Conservation (phyloP, 1,139 yeast species). For the Zhuliangozyma parablackwelliae region DNA sequence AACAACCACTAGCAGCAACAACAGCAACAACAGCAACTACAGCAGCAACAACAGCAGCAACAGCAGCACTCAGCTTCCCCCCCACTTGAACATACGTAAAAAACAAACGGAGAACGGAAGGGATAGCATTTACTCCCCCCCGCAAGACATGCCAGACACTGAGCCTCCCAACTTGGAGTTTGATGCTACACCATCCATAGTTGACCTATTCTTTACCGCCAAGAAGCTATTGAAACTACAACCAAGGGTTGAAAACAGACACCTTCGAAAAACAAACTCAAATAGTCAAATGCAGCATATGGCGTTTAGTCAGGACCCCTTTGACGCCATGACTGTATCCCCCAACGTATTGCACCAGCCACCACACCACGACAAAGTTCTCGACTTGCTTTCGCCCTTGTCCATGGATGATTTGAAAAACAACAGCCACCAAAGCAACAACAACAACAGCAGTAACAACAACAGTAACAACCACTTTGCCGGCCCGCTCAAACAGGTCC, state of each 20-base stretch:
- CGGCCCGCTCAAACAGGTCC: constrained; percentile 1
- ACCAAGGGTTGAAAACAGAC: constrained; percentile 40
- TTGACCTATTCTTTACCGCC: constrained; percentile 42
- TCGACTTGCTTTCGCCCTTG: constrained; percentile 42
- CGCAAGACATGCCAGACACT: no score
- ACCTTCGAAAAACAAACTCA: constrained; percentile 31
- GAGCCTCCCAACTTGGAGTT: no score
- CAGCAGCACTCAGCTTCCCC: no score
- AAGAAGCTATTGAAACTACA: constrained; percentile 37
- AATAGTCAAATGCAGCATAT: constrained; percentile 19
- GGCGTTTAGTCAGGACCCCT: constrained; percentile 1
- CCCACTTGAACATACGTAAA: no score
- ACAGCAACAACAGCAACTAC: no score
- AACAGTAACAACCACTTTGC: neutral
- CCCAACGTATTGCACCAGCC: constrained; percentile 2
- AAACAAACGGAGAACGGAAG: no score
- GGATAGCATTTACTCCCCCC: no score
- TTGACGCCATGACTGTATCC: neutral
- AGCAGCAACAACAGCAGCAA: no score
- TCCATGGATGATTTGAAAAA: constrained; percentile 33
- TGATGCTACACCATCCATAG: constrained; percentile 28
- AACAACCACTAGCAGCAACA: no score
- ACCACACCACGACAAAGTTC: constrained; percentile 12
- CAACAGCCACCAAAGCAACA: constrained; percentile 7
- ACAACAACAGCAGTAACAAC: constrained; percentile 1